A percentile compares a stretch with the other conserved stretches of the same genome.
Conservation (phyloP, 164 flowering plant genomes). For the Nelumbo lutea region DNA sequence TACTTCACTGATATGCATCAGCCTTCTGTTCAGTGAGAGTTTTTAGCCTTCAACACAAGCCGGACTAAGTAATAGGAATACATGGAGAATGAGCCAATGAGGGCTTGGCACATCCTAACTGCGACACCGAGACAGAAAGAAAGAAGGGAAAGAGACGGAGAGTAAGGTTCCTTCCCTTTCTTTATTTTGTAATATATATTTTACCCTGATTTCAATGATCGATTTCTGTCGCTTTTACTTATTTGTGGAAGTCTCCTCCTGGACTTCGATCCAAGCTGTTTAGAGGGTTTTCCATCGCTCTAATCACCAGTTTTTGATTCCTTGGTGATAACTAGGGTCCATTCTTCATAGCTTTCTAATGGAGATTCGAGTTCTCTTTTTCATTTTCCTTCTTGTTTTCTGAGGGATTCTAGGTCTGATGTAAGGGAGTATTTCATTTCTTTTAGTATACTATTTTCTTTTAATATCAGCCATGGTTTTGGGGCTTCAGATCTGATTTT, state of each 20-base stretch:
- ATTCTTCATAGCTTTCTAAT: not conserved
- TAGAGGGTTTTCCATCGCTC: slow-evolving; percentile 4
- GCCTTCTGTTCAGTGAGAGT: slow-evolving; percentile 6
- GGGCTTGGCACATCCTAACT: no score
- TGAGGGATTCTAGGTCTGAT: not conserved
- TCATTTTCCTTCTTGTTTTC: no score
- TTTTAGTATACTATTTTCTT: not conserved
- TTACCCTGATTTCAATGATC: not conserved
- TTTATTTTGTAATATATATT: slow-evolving; percentile 1
- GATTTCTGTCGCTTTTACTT: slow-evolving; percentile 12
- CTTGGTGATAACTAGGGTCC: slow-evolving; percentile 12
- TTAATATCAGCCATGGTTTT: not conserved
- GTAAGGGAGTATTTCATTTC: no score
- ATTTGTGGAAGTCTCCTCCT: slow-evolving; percentile 4
- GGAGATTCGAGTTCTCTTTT: not conserved
- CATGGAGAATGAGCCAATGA: not conserved
- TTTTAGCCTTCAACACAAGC: not conserved
- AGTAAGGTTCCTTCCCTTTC: not conserved
- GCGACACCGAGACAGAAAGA: slow-evolving; percentile 13
- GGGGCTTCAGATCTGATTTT: not conserved
- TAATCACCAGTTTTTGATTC: slow-evolving; percentile 22
- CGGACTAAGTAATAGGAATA: not conserved
- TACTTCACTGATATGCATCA: not conserved
- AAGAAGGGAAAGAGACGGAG: not conserved
- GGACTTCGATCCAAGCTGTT: slow-evolving; percentile 17